These are phyloP conservation scores for Termitomyces bulborhizus DNA, from an alignment of 768 basidiomycete species.

Conservation along the genomic window DNA sequence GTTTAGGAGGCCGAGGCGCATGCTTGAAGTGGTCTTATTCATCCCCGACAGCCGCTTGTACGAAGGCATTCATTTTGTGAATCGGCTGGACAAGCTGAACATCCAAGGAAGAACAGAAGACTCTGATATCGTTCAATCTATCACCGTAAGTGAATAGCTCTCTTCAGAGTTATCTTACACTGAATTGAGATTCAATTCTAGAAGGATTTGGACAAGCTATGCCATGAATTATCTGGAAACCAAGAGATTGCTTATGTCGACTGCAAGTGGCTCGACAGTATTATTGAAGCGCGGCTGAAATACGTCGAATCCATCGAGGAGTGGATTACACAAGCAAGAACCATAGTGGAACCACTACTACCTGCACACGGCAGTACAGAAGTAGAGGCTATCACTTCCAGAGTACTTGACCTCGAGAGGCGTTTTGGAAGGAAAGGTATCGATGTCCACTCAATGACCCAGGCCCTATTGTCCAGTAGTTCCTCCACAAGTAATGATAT, in stretches of 20 bases:
- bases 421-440: not conserved
- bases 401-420: not conserved
- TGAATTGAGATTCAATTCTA: not conserved
- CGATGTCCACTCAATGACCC: not conserved
- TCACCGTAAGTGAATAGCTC: not conserved
- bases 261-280: constrained; percentile 1
- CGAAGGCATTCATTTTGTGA: constrained; percentile 6
- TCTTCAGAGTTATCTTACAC: not conserved
- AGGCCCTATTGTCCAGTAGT: not conserved
- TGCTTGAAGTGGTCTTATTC: not conserved
- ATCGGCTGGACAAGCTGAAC: not conserved
- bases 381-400: not conserved
- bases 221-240: not conserved
- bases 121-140: not conserved
- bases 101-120: not conserved
- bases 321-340: not conserved
- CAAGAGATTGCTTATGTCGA: not conserved
- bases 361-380: too few relatives aligned
- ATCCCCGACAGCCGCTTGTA: not conserved
- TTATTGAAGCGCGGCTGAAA: not conserved
- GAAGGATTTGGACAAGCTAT: not conserved
- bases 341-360: not conserved
- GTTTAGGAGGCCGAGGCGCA: not conserved
- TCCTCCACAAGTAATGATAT: not conserved
- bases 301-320: not conserved